Conservation (phyloP, 2,329 filamentous ascomycete genomes). For the Alternaria metachromatica region DNA sequence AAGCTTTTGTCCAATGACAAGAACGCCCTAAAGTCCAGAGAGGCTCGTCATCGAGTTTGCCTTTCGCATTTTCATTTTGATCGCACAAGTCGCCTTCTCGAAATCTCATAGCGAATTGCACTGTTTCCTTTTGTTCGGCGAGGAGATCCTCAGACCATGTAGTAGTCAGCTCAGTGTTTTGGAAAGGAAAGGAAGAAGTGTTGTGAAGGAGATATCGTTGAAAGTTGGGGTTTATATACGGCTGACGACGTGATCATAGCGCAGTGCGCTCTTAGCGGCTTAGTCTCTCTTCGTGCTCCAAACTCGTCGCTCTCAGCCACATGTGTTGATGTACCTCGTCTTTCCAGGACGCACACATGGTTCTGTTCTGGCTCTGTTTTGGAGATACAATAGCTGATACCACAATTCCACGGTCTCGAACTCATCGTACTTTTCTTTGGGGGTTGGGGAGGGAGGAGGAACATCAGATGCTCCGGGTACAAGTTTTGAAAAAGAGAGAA, state of each 20-base stretch:
- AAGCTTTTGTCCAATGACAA: too few relatives aligned
- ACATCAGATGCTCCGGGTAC: too few relatives aligned
- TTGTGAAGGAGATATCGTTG: background rate
- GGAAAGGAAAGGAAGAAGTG: background rate
- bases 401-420: background rate
- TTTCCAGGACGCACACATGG: background rate
- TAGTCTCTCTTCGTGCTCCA: background rate
- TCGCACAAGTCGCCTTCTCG: background rate
- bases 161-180: too few relatives aligned
- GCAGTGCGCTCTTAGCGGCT: background rate
- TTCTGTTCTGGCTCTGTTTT: background rate
- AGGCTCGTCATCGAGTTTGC: too few relatives aligned
- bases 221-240: background rate
- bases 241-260: background rate
- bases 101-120: rapidly evolving
- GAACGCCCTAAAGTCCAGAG: too few relatives aligned
- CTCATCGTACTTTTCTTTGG: background rate
- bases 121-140: rapidly evolving
- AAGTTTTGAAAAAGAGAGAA: too few relatives aligned
- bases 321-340: background rate
- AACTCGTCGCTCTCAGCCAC: background rate
- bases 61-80: background rate
- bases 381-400: background rate
- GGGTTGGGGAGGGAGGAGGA: too few relatives aligned
- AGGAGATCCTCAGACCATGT: background rate